Base-by-base conservation (phyloP, 768 basidiomycete species). In the Pisolithus marmoratus region DNA sequence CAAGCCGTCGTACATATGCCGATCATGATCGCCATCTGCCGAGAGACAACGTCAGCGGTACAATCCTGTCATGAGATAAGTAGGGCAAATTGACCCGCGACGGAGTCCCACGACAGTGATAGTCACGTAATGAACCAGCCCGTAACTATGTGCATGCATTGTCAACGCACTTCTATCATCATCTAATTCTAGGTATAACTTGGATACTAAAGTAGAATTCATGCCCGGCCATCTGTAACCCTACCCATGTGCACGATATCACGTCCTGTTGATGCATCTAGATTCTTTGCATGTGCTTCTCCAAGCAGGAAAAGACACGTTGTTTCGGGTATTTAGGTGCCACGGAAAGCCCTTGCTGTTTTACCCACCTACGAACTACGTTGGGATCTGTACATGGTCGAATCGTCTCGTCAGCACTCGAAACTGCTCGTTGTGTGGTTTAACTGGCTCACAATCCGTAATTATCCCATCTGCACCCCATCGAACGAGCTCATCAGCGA, bases 381-480 rank as follows among this genome's bases (percentile, higher is more conserved):
- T 72, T 67, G 4, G 89, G 85, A 63, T 82, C 76, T 77, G 52
- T 47, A 20, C 19, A n/a, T 19, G 23, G 37, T 24, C 1, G n/a
- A 8, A 17, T 40, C 5, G 29, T 38, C 23, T 8, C 12, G 36
- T 37, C 49, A 27, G 54, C 14, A 34, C 34, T 49, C 40, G 23
- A 9, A 45, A 14, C 31, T 11, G 8, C 37, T 45, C 20, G 38
- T 19, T 15, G 12, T 29, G 24, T 46, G 20, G 23, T 20, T 6
- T 15, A 42, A 12, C 34, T 20, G 12, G 53, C 73, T 14, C 53
- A 76, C 76, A 87, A 62, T 91, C 88, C 5, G 87, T 82, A 59
- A 91, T 90, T 51, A 91, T 79, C 0, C 87, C 89, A 63, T 90
- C 88, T 0, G 81, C 82, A 3, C 80, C 79, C 71, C 76, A 78